Percentiles rank a stretch among this genome's conserved stretches.
These are phyloP conservation scores for Podila minutissima DNA, from an alignment of 192 early-diverging fungal genomes.

Conservation along the genomic window DNA sequence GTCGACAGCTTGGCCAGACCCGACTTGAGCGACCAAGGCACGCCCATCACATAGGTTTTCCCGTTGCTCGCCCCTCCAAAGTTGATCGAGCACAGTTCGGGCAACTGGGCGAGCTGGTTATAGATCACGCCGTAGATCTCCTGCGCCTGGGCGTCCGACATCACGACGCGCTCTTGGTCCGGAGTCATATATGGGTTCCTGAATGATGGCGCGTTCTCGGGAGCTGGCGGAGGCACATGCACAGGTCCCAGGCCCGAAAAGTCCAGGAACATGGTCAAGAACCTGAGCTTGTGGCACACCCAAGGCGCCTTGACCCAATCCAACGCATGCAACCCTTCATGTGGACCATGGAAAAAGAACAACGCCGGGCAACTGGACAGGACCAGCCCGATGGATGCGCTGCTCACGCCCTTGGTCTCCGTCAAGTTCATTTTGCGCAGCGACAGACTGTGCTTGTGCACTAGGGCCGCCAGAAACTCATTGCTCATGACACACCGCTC, in stretches of 20 bases:
- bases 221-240: no score
- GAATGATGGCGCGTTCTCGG: no score
- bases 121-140: slow-evolving; percentile 7
- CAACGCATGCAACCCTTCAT: neutral
- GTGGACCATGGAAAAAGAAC: neutral
- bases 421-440: neutral
- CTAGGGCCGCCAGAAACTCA: neutral
- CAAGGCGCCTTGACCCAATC: neutral
- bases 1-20: neutral
- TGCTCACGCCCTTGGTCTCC: neutral
- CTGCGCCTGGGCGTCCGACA: neutral
- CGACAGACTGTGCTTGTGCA: neutral
- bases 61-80: neutral
- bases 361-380: slow-evolving; percentile 8
- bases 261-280: neutral
- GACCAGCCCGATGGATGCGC: neutral
- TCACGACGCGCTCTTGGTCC: neutral
- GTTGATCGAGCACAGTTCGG: neutral
- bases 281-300: slow-evolving; percentile 4
- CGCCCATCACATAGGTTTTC: neutral
- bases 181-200: neutral
- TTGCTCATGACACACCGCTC: neutral
- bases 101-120: neutral
- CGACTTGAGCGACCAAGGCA: neutral
- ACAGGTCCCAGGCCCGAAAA: neutral